phyloP scores from a whole-genome alignment of 208 protist species.

The Crithidia sp. region DNA sequence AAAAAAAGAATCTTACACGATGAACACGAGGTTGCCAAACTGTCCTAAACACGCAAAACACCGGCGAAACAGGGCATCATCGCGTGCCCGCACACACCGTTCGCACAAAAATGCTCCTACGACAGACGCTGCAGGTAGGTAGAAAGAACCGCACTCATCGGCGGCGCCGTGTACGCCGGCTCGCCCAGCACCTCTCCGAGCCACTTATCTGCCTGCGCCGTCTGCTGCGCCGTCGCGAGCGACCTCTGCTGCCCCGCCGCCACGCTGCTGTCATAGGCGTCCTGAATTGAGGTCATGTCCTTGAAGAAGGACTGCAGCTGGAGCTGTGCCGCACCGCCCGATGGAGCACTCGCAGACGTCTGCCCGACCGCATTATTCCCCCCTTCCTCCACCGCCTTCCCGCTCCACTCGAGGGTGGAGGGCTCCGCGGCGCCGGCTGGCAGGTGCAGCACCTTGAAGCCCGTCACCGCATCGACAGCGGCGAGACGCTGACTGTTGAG shows the following conservation, averaged over 20 bases:
- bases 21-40: too few relatives aligned
- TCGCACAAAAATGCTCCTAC: neutral
- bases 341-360: neutral
- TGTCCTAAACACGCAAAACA: too few relatives aligned
- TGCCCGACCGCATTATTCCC: neutral
- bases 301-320: constrained; percentile 54
- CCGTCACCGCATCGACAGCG: constrained; percentile 60
- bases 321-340: neutral
- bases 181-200: constrained; percentile 68
- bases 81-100: too few relatives aligned
- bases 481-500: constrained; percentile 45
- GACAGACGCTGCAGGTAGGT: constrained; percentile 58
- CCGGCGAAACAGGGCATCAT: too few relatives aligned
- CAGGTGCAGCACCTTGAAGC: constrained; percentile 63
- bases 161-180: constrained; percentile 75
- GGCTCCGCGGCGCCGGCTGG: constrained; percentile 15
- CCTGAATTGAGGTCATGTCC: constrained; percentile 31
- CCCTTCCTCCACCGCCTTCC: neutral
- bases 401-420: constrained; percentile 26
- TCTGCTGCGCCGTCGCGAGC: constrained; percentile 32
- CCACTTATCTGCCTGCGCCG: constrained; percentile 49
- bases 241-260: constrained; percentile 13
- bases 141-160: constrained; percentile 75
- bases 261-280: constrained; percentile 10
- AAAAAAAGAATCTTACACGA: neutral